phyloP scores from a whole-genome alignment of 495 filamentous ascomycete genomes.

The Chaetomium tenue region DNA sequence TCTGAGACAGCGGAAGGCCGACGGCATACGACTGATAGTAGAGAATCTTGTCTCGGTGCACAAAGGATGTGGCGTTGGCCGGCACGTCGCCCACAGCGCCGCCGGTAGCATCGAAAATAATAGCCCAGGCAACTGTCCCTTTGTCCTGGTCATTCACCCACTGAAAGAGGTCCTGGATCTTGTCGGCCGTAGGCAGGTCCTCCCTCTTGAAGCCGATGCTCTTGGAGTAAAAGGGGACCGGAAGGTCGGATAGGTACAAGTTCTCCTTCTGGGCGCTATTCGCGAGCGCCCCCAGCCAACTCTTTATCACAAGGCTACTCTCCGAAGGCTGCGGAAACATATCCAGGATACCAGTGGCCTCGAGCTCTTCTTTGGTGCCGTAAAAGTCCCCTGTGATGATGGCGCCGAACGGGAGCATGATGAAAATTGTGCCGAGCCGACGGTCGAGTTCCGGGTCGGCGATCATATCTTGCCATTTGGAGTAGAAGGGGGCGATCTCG shows the following conservation, averaged over 20 bases:
- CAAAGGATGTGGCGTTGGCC: conserved; percentile 54
- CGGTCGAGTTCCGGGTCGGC: conserved; percentile 54
- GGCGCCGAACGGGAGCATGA: conserved; percentile 50
- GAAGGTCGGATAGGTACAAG: conserved; percentile 45
- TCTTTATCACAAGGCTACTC: conserved; percentile 45
- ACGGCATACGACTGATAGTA: conserved; percentile 59
- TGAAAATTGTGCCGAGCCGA: conserved; percentile 53
- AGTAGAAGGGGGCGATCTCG: conserved; percentile 43
- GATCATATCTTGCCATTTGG: conserved; percentile 46
- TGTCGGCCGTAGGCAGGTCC: conserved; percentile 42
- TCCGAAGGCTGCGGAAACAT: conserved; percentile 40
- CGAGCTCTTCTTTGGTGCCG: conserved; percentile 52
- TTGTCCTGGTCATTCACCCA: conserved; percentile 52
- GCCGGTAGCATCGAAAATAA: conserved; percentile 57
- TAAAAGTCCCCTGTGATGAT: conserved; percentile 54
- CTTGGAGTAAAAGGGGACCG: conserved; percentile 53
- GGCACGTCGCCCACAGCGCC: conserved; percentile 51
- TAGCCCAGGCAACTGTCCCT: conserved; percentile 53
- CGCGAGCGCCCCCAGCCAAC: conserved; percentile 55
- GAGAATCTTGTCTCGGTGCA: conserved; percentile 57
- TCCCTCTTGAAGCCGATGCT: conserved; percentile 51
- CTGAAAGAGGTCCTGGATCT: conserved; percentile 48
- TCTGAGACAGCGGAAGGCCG: conserved; percentile 46
- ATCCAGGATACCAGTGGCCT: conserved; percentile 45
- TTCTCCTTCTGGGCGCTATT: conserved; percentile 52